These are phyloP conservation scores for Irpex sp. DNA, from an alignment of 1,284 basidiomycete species.

Conservation along the genomic window DNA sequence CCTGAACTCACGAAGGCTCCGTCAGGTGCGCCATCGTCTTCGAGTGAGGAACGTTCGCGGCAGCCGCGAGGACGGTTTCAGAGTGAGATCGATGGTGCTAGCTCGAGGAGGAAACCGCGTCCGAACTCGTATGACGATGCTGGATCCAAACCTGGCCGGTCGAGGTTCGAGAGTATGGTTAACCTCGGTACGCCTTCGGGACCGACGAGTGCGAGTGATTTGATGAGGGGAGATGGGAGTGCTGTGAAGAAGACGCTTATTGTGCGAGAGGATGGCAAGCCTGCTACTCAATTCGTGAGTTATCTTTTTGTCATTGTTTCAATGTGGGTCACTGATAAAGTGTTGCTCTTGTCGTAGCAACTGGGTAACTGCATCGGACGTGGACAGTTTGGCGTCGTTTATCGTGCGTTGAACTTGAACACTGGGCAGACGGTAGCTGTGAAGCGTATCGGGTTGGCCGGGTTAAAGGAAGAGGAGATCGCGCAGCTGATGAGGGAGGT, in stretches of 20 bases:
- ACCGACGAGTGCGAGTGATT: constrained; percentile 53
- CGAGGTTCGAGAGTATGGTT: constrained; percentile 67
- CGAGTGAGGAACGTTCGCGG: constrained; percentile 39
- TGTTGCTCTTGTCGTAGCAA: constrained; percentile 54
- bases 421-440: constrained; percentile 95
- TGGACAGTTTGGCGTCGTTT: constrained; percentile 95
- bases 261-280: constrained; percentile 78
- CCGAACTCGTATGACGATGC: constrained; percentile 71
- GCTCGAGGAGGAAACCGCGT: constrained; percentile 46
- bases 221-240: constrained; percentile 59
- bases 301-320: neutral
- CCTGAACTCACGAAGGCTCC: constrained; percentile 18
- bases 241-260: constrained; percentile 74
- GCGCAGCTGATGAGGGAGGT: constrained; percentile 89
- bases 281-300: constrained; percentile 82
- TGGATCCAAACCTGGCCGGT: constrained; percentile 44
- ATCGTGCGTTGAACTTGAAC: constrained; percentile 88
- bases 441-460: constrained; percentile 86
- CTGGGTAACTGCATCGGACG: constrained; percentile 94
- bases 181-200: constrained; percentile 51
- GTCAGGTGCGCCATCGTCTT: constrained; percentile 6
- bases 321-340: constrained; percentile 5
- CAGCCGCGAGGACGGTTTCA: constrained; percentile 61
- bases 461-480: constrained; percentile 83
- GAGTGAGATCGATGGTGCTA: constrained; percentile 60